phyloP scores from a whole-genome alignment of 2,329 filamentous ascomycete genomes.

The Fusarium avenaceum region DNA sequence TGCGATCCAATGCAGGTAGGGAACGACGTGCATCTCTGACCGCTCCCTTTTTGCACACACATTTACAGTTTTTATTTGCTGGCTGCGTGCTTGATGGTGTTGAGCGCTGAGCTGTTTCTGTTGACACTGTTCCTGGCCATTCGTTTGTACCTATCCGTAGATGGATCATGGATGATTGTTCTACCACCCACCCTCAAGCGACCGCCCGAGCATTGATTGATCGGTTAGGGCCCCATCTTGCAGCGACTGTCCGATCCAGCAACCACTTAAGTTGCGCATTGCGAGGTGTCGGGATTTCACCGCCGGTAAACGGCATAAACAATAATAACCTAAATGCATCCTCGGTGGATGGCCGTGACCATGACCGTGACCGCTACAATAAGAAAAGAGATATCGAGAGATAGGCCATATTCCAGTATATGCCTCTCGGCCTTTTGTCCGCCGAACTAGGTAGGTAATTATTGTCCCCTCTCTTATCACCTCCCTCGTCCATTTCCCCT shows the following conservation, averaged over 20 bases:
- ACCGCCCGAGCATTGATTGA: conserved; percentile 25
- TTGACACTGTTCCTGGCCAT: conserved; percentile 3
- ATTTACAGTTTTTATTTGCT: conserved; percentile 30
- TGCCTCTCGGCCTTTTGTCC: conserved; percentile 4
- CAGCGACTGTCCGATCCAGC: conserved; percentile 31
- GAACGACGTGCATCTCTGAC: conserved; percentile 35
- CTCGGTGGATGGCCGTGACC: conserved; percentile 15
- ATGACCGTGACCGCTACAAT: background rate
- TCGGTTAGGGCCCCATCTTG: conserved; percentile 33
- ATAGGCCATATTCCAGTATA: background rate
- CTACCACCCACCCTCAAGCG: conserved; percentile 16
- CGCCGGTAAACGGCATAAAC: conserved; percentile 31
- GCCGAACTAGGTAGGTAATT: conserved; percentile 5
- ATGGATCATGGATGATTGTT: conserved; percentile 21
- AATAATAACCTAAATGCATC: conserved; percentile 20
- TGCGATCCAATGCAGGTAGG: conserved; percentile 34
- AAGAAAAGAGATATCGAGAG: background rate
- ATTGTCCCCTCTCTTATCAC: conserved; percentile 17
- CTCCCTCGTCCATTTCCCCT: conserved; percentile 13
- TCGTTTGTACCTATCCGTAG: conserved; percentile 6
- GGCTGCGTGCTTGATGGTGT: conserved; percentile 24
- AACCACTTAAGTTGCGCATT: conserved; percentile 21
- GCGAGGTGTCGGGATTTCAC: conserved; percentile 31
- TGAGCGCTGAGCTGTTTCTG: conserved; percentile 7
- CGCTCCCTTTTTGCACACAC: conserved; percentile 28